Evolutionary conservation across 257 asterid species (phyloP).

Genomic region (Gardenia jasminoides): DNA sequence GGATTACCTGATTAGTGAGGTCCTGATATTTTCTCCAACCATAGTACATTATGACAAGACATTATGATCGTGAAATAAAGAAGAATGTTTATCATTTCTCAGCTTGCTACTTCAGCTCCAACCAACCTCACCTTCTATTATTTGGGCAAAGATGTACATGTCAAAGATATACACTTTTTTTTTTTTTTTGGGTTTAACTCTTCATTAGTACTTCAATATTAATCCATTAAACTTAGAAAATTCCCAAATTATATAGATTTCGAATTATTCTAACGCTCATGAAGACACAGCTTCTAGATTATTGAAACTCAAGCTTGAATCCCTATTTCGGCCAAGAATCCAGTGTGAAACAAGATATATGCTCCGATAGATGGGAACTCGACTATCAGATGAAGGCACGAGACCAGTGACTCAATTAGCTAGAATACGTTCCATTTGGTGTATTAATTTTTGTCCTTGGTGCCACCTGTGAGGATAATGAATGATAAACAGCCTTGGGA

Average conservation of each 20-base stretch:
- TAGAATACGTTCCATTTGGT: not conserved
- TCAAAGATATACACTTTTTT: not conserved
- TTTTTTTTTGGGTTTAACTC: no score
- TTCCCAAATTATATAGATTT: no score
- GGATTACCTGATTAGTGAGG: not conserved
- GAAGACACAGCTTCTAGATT: no score
- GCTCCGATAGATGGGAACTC: not conserved
- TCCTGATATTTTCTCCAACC: not conserved
- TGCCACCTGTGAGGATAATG: not conserved
- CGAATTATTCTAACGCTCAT: no score
- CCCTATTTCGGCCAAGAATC: not conserved
- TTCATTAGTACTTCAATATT: no score
- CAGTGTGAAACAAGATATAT: not conserved
- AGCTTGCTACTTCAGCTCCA: not conserved
- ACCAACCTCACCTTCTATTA: not conserved
- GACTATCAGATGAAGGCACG: not conserved
- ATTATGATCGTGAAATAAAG: not conserved
- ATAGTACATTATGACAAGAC: not conserved
- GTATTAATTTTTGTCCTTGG: not conserved
- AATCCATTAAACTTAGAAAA: not conserved
- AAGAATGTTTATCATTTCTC: not conserved
- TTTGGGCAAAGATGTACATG: not conserved
- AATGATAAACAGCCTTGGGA: not conserved
- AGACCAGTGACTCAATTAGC: not conserved
- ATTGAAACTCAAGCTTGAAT: not conserved